phyloP scores from a whole-genome alignment of 768 basidiomycete genomes.

The Leccinum longicurvipes region DNA sequence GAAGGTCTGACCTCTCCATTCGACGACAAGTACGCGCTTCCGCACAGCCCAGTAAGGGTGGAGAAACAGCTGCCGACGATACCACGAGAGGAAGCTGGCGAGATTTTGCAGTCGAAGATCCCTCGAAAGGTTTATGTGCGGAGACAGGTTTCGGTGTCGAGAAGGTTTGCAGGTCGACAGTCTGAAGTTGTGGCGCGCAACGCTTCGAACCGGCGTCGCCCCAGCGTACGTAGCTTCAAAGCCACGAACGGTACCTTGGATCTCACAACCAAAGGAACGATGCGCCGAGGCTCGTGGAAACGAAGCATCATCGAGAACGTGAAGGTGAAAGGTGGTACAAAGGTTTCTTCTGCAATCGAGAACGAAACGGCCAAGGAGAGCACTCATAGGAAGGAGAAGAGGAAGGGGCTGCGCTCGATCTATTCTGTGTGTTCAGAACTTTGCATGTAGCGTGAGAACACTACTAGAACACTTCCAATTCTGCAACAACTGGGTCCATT shows the following conservation, averaged over 20 bases:
- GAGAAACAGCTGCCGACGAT: slow-evolving; percentile 17
- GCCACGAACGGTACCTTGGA: not conserved
- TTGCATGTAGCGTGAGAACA: too few species aligned
- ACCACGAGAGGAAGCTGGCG: slow-evolving; percentile 1
- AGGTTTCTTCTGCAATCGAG: slow-evolving; percentile 12
- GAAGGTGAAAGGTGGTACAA: slow-evolving; percentile 10
- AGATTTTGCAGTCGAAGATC: slow-evolving; percentile 16
- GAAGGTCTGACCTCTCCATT: slow-evolving; percentile 23
- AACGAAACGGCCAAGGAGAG: slow-evolving; percentile 5
- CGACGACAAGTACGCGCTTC: slow-evolving; percentile 22
- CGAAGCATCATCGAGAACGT: slow-evolving; percentile 19
- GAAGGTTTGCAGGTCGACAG: not conserved
- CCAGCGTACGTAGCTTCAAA: slow-evolving; percentile 17
- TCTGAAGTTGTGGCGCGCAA: slow-evolving; percentile 3
- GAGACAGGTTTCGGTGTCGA: slow-evolving; percentile 18
- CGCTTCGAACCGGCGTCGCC: slow-evolving; percentile 13
- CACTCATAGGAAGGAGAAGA: slow-evolving; percentile 18
- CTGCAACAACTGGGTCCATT: too few species aligned
- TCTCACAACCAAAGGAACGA: slow-evolving; percentile 16
- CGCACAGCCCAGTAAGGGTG: not conserved
- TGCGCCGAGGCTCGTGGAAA: slow-evolving; percentile 28
- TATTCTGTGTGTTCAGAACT: slow-evolving; percentile 30
- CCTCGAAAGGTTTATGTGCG: slow-evolving; percentile 17
- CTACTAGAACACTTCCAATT: too few species aligned
- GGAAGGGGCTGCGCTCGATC: slow-evolving; percentile 27